Conservation (phyloP, 179 eudicot species). For the Beta macrorhiza region DNA sequence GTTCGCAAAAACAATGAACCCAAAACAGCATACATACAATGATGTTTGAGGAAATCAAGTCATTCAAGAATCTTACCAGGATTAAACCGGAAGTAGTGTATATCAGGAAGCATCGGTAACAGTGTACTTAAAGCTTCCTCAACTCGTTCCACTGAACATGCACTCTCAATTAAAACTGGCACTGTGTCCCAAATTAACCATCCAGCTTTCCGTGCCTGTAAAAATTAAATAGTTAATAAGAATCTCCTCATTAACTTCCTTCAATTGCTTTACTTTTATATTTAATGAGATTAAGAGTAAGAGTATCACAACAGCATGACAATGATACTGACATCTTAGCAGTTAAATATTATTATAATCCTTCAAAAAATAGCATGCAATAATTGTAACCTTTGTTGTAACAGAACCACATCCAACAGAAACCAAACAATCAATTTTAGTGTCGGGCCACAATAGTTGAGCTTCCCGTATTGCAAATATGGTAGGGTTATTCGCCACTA, state of each 20-base stretch:
- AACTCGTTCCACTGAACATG: conserved; percentile 92
- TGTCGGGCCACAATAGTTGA: conserved; percentile 96
- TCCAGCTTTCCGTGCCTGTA: conserved; percentile 81
- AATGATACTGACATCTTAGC: neutral
- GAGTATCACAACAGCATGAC: neutral
- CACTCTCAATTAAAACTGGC: conserved; percentile 96
- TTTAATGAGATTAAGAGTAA: neutral
- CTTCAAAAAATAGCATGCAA: conserved; percentile 9
- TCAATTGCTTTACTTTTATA: neutral
- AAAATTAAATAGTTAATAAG: neutral
- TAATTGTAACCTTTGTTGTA: conserved; percentile 71
- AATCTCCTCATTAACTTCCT: neutral
- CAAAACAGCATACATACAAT: neutral
- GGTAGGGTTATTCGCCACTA: conserved; percentile 98
- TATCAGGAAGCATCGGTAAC: conserved; percentile 94
- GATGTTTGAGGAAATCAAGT: neutral
- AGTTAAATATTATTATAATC: neutral
- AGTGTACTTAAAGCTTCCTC: conserved; percentile 93
- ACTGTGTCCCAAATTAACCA: conserved; percentile 98
- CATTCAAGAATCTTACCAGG: conserved; percentile 54
- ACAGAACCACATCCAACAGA: conserved; percentile 92
- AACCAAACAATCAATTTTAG: conserved; percentile 88
- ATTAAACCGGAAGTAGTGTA: conserved; percentile 85
- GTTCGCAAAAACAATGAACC: conserved; percentile 4
- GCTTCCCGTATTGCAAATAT: conserved; percentile 96